A percentile compares a stretch with the other conserved stretches of the same genome.
Evolutionary conservation across 108 stramenopile species (phyloP).

Genomic region (Chaetoceros tenuissimus): DNA sequence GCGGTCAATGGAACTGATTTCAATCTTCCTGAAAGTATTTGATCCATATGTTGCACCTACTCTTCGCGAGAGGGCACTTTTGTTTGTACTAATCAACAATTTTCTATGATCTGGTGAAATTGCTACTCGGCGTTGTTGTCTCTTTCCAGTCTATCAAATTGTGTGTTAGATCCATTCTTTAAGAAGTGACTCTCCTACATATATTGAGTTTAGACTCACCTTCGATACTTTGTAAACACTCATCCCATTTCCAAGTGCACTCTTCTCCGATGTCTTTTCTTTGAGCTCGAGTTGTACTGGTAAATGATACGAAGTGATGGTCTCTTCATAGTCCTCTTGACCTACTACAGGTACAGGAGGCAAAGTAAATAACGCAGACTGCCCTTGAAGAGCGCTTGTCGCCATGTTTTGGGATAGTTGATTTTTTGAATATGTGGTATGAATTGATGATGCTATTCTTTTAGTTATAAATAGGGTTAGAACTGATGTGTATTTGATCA

Average conservation of each 20-base stretch:
- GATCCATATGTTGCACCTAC: conserved; percentile 1
- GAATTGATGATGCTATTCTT: too few species aligned
- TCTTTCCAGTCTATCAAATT: conserved; percentile 46
- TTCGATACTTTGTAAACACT: conserved; percentile 66
- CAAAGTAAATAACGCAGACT: neutral
- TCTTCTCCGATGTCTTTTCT: conserved; percentile 4
- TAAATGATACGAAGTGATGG: conserved; percentile 18
- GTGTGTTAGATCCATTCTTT: conserved; percentile 5
- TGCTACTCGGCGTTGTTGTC: conserved; percentile 56
- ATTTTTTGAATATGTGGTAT: too few species aligned
- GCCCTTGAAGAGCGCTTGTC: neutral
- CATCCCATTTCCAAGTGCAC: conserved; percentile 18
- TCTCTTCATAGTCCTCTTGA: conserved; percentile 16
- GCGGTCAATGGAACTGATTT: conserved; percentile 51
- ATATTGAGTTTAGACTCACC: conserved; percentile 27
- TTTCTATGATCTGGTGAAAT: conserved; percentile 51
- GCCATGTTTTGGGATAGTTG: too few species aligned
- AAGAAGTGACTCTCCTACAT: neutral
- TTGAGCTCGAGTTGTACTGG: conserved; percentile 12
- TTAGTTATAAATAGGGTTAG: too few species aligned
- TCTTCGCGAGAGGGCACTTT: conserved; percentile 1
- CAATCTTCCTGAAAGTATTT: conserved; percentile 30
- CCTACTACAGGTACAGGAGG: neutral
- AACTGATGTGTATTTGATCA: too few species aligned
- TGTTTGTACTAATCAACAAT: conserved; percentile 51